Evolutionary conservation across 2,329 filamentous ascomycete species (phyloP), one percentile per base, ranked within the genome.

Genomic region (Alternaria sp.): DNA sequence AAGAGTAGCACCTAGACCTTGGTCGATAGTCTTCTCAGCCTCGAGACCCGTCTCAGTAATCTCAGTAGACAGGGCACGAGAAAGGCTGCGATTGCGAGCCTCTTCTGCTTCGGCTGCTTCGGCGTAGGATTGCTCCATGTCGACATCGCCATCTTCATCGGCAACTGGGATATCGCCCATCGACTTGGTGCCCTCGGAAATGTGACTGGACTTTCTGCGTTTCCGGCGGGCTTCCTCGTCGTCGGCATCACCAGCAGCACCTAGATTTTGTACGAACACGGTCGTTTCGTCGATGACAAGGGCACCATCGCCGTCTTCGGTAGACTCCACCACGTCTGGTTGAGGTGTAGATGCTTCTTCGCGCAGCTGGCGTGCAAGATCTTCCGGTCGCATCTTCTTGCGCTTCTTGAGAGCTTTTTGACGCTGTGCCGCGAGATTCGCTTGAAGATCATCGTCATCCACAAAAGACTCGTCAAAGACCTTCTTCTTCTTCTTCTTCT

Each of bases 201-300:
- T 48, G 14, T 71, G 71, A 24, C 70, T 74, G 0, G 69, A 70
- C 56, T 81, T 59, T 77, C 75, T 71, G 77, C 84, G 71, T 74
- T 82, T 63, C 71, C 84, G 79, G 77, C 90, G 80, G 31, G 79
- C 77, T 17, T 70, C 65, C 6, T 67, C 68, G 34, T 74, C 69
- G 9, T 72, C 68, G 3, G 57, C 60, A 3, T 66, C 66, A 17
- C 57, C 68, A 8, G 48, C 60, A 2, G 80, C 84, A 13, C 89
- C 90, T 54, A 99, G 79, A 54, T 92, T 92, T 26, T 93, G 90
- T 29, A 99, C 90, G 69, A 99, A 99, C 70, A 97, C 93, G 0
- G 93, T 93, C 0, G 94, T 97, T 73, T 97, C 95, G 60, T 97
- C 94, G 56, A 99, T 93, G n/a, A 97, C 86, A 2, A 99, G 82